phyloP scores from a whole-genome alignment of 495 filamentous ascomycete species.

The Clohesyomyces aquaticus region DNA sequence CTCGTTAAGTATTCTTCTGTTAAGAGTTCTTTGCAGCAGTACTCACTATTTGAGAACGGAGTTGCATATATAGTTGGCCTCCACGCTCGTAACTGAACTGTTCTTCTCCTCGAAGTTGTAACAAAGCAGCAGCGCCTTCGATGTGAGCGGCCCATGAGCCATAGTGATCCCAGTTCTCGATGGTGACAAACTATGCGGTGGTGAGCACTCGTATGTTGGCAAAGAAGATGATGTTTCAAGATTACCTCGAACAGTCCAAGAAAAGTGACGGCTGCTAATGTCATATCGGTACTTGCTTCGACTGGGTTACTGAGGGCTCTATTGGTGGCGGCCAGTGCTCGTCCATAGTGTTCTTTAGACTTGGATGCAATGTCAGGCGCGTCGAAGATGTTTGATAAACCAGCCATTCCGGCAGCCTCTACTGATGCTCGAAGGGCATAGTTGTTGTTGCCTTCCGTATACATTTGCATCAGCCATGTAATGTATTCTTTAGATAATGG shows the following conservation, averaged over 20 bases:
- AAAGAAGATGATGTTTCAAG: too few relatives aligned
- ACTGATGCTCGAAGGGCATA: slow-evolving; percentile 14
- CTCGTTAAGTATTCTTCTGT: background rate
- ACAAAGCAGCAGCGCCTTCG: slow-evolving; percentile 15
- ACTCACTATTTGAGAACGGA: slow-evolving; percentile 32
- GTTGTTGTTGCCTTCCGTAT: background rate
- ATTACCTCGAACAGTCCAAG: slow-evolving; percentile 29
- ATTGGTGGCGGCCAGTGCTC: slow-evolving; percentile 17
- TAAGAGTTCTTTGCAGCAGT: background rate
- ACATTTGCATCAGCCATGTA: slow-evolving; percentile 18
- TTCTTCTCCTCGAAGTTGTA: slow-evolving; percentile 23
- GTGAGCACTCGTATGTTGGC: background rate
- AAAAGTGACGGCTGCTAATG: slow-evolving; percentile 25
- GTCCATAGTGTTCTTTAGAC: slow-evolving; percentile 19
- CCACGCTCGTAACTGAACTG: slow-evolving; percentile 25
- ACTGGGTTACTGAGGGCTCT: slow-evolving; percentile 12
- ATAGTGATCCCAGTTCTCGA: slow-evolving; percentile 20
- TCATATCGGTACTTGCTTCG: slow-evolving; percentile 13
- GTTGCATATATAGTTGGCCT: slow-evolving; percentile 14
- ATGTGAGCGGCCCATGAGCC: slow-evolving; percentile 29
- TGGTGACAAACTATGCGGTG: background rate
- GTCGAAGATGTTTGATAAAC: slow-evolving; percentile 21
- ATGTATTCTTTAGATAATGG: slow-evolving; percentile 17
- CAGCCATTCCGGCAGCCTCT: slow-evolving; percentile 31
- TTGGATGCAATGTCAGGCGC: slow-evolving; percentile 15